A percentile compares a stretch with the other conserved stretches of the same genome.
phyloP scores from a whole-genome alignment of 2,329 filamentous ascomycete genomes.

The Phyllosticta citriasiana region DNA sequence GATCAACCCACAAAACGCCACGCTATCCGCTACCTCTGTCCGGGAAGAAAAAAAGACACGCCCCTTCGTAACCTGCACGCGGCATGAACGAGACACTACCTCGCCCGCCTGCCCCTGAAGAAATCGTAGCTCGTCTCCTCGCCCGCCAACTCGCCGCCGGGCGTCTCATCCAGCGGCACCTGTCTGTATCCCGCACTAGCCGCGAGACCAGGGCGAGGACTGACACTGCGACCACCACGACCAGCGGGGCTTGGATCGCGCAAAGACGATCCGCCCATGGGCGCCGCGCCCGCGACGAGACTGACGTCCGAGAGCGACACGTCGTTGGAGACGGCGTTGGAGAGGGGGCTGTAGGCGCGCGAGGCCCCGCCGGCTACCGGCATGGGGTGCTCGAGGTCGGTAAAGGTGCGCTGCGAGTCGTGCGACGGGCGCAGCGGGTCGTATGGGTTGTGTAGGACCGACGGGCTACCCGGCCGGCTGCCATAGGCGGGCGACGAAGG shows the following conservation, averaged over 20 bases:
- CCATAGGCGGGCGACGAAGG: not conserved
- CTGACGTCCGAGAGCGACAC: constrained; percentile 2
- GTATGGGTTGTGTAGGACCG: not conserved
- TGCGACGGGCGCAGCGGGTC: constrained; percentile 13
- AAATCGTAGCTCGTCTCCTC: constrained; percentile 8
- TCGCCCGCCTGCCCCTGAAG: not conserved
- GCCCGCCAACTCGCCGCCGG: not conserved
- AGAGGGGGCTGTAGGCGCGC: constrained; percentile 31
- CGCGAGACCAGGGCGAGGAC: not conserved
- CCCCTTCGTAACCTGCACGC: too few species aligned
- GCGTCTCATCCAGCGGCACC: not conserved
- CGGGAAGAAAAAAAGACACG: too few species aligned
- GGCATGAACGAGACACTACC: not conserved
- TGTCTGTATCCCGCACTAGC: not conserved
- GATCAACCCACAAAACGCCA: too few species aligned
- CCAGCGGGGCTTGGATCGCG: not conserved
- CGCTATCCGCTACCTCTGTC: too few species aligned
- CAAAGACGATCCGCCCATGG: not conserved
- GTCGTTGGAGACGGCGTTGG: not conserved
- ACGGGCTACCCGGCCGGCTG: not conserved
- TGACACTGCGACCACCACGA: not conserved
- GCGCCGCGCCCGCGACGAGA: constrained; percentile 7
- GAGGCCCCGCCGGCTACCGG: constrained; percentile 17
- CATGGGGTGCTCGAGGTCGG: constrained; percentile 23
- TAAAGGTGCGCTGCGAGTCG: constrained; percentile 17